phyloP scores from a whole-genome alignment of 495 filamentous ascomycete species.

The Penicillium mononematosum region DNA sequence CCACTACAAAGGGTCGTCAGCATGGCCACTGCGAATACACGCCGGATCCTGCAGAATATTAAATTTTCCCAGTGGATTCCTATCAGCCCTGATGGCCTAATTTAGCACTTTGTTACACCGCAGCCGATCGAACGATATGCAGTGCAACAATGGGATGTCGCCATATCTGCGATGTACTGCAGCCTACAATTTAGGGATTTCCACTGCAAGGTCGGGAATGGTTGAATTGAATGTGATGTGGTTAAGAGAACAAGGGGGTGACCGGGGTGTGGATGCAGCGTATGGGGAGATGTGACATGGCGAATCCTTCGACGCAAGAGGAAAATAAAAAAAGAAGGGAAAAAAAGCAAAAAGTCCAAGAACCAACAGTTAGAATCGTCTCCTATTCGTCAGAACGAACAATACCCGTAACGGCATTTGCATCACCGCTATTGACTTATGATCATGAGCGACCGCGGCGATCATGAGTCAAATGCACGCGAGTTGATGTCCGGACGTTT shows the following conservation, averaged over 20 bases:
- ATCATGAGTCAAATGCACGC: slow-evolving; percentile 4
- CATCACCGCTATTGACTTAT: background rate
- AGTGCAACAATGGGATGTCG: background rate
- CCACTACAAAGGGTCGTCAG: background rate
- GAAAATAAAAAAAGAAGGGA: background rate
- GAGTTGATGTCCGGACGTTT: background rate
- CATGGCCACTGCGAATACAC: background rate
- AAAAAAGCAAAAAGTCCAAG: background rate
- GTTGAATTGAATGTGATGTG: background rate
- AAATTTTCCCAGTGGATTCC: background rate
- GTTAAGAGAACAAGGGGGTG: background rate
- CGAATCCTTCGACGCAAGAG: background rate
- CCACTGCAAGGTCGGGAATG: background rate
- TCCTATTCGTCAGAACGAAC: slow-evolving; percentile 3
- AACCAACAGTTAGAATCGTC: slow-evolving; percentile 2
- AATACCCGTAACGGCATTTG: background rate
- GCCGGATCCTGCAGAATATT: background rate
- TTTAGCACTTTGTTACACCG: background rate
- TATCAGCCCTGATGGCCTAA: slow-evolving; percentile 1
- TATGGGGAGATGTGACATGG: slow-evolving; percentile 5
- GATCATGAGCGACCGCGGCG: slow-evolving; percentile 8
- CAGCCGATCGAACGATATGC: background rate
- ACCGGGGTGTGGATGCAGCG: background rate
- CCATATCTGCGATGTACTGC: background rate
- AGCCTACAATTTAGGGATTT: background rate